Base-by-base conservation (phyloP, 2,329 filamentous ascomycete species). In the Colletotrichum chlorophyti region DNA sequence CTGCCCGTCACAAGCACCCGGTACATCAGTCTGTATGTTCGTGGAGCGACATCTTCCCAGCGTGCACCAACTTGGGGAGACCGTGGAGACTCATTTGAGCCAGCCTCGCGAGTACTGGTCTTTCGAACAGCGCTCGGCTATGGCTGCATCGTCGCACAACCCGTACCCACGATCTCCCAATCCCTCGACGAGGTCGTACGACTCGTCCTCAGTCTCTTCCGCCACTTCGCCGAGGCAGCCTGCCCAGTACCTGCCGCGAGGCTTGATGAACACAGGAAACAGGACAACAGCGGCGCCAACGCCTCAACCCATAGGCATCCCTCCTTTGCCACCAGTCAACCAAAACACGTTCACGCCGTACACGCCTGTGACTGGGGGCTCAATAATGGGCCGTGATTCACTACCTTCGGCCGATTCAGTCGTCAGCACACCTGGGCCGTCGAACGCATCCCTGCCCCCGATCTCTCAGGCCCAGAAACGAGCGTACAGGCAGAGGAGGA, bases 401-500 rank as follows among this genome's bases (percentile, higher is more conserved):
- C 71, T 87, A 48, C 78, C 82, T n/a, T 85, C 83, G 17, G 80
- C 77, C 63, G 83, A 85, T 53, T 86, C 84, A 53, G 79, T 80
- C 53, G 74, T 76, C 64, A 81, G 81, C 68, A 85, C 83, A 14
- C 84, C 83, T 24, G 80, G 79, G 34, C 72, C 74, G 21, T 74
- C 75, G 37, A 73, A 68, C 65, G 73, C 73, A 23, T 69, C 68
- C 60, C 66, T 71, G 41, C 74, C 67, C 48, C 67, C 46, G 59
- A 67, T 47, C 65, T 68, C 65, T 64, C 89, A 91, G 65, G 85
- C 90, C 27, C 92, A 96, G 73, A 98, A 98, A 74, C 83, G 95
- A 70, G 94, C 95, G 3, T 99, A 98, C 77, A 87, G 95, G 21
- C 95, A 99, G 73, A 83, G 95, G 65, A 85, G 95, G 65, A 99